Evolutionary conservation across 179 eudicot genomes (phyloP).

Genomic region (Silene vulgaris): DNA sequence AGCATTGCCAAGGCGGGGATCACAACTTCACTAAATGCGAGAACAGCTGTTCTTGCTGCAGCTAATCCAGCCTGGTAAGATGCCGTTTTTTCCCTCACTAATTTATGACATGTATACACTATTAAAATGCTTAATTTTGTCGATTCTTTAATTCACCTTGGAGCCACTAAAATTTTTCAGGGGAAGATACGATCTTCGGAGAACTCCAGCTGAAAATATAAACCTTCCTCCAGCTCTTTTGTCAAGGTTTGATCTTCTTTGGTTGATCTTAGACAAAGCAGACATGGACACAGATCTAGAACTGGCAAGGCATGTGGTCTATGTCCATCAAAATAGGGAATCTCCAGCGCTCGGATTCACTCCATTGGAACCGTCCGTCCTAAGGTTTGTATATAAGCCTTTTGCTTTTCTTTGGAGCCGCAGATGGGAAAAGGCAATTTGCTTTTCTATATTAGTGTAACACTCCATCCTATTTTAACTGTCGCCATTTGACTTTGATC

Average conservation of each 20-base stretch:
- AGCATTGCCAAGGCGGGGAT: slow-evolving; percentile 99
- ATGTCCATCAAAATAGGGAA: slow-evolving; percentile 89
- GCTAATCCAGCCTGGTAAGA: slow-evolving; percentile 97
- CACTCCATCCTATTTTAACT: neutral
- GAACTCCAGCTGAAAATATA: slow-evolving; percentile 98
- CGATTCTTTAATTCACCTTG: slow-evolving; percentile 1
- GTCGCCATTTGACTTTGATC: no score
- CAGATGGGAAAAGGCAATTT: neutral
- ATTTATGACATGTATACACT: no score
- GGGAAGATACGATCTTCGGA: slow-evolving; percentile 96
- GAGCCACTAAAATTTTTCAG: slow-evolving; percentile 34
- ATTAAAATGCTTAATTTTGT: neutral
- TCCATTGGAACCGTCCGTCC: slow-evolving; percentile 85
- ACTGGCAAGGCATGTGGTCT: slow-evolving; percentile 92
- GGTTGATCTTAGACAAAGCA: slow-evolving; percentile 92
- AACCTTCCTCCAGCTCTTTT: slow-evolving; percentile 98
- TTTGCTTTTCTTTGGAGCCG: slow-evolving; percentile 12
- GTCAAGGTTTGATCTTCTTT: slow-evolving; percentile 93
- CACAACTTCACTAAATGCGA: slow-evolving; percentile 92
- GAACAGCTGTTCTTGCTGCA: slow-evolving; percentile 98
- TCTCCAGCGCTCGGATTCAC: slow-evolving; percentile 95
- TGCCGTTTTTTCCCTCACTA: neutral
- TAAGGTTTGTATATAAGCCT: slow-evolving; percentile 44
- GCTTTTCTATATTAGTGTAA: neutral
- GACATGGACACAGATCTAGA: slow-evolving; percentile 99